Percentiles rank a stretch among this genome's conserved stretches.
phyloP scores from a whole-genome alignment of 2,329 filamentous ascomycete species.

The Myriosclerotinia curreyana region DNA sequence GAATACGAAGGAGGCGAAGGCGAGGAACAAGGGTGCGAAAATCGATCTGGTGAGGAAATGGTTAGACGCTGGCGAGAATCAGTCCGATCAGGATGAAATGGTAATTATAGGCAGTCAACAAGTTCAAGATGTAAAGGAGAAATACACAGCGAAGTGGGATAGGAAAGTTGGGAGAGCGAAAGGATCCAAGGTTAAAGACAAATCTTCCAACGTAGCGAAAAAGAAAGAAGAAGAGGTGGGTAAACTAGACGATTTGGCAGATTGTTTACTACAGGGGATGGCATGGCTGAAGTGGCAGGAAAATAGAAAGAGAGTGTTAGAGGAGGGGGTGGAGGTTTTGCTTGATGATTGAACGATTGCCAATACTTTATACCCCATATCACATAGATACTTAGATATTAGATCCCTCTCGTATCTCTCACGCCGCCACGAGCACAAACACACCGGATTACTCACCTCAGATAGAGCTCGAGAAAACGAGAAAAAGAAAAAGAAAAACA shows the following conservation, averaged over 20 bases:
- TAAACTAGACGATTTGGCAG: conserved; percentile 81
- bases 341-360: conserved; percentile 26
- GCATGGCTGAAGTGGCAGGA: conserved; percentile 75
- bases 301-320: conserved; percentile 46
- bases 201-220: background rate
- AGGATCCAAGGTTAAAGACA: conserved; percentile 30
- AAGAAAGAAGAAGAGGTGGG: conserved; percentile 35
- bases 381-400: background rate
- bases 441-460: too few relatives aligned
- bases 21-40: conserved; percentile 55
- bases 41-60: conserved; percentile 59
- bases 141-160: conserved; percentile 41
- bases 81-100: conserved; percentile 30
- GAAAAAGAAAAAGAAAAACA: too few relatives aligned
- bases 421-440: too few relatives aligned
- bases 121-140: conserved; percentile 40
- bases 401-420: background rate
- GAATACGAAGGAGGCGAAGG: conserved; percentile 44
- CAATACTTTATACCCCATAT: background rate
- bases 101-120: conserved; percentile 38
- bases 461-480: too few relatives aligned
- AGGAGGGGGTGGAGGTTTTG: conserved; percentile 38
- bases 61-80: conserved; percentile 40
- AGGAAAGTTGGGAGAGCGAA: conserved; percentile 33
- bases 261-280: conserved; percentile 73